Conservation (phyloP, 192 early-diverging fungal genomes). For the Rhizophagus clarus region DNA sequence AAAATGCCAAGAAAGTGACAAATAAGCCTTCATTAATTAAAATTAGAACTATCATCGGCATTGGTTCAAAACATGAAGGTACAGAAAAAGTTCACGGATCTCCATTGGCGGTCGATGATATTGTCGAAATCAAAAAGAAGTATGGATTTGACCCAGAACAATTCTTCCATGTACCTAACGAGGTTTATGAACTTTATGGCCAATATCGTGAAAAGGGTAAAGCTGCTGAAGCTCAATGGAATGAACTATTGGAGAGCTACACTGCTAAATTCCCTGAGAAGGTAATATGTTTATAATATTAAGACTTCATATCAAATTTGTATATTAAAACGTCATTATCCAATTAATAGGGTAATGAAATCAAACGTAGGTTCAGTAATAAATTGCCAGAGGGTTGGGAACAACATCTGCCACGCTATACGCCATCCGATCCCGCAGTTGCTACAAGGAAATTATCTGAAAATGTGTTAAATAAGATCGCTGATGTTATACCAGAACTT, state of each 20-base stretch:
- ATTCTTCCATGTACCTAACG: conserved; percentile 71
- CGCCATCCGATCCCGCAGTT: conserved; percentile 75
- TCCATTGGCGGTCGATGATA: conserved; percentile 79
- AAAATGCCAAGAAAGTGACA: conserved; percentile 78
- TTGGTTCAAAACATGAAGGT: conserved; percentile 85
- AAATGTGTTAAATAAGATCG: conserved; percentile 78
- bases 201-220: conserved; percentile 61
- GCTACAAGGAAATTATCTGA: conserved; percentile 93
- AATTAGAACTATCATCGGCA: conserved; percentile 92
- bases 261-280: conserved; percentile 63
- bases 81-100: conserved; percentile 92
- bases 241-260: conserved; percentile 73
- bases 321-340: neutral
- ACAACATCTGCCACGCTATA: conserved; percentile 75
- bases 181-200: conserved; percentile 58
- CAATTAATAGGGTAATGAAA: conserved; percentile 56
- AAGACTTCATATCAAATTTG: neutral
- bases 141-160: conserved; percentile 84
- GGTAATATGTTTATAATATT: neutral
- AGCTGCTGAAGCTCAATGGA: conserved; percentile 76
- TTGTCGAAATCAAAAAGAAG: conserved; percentile 75
- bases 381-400: conserved; percentile 76
- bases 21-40: conserved; percentile 90
- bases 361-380: conserved; percentile 73
- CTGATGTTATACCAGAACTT: conserved; percentile 80